These are phyloP conservation scores for Chloranthus sessilifolius DNA, from an alignment of 164 flowering plant species.

Conservation along the genomic window DNA sequence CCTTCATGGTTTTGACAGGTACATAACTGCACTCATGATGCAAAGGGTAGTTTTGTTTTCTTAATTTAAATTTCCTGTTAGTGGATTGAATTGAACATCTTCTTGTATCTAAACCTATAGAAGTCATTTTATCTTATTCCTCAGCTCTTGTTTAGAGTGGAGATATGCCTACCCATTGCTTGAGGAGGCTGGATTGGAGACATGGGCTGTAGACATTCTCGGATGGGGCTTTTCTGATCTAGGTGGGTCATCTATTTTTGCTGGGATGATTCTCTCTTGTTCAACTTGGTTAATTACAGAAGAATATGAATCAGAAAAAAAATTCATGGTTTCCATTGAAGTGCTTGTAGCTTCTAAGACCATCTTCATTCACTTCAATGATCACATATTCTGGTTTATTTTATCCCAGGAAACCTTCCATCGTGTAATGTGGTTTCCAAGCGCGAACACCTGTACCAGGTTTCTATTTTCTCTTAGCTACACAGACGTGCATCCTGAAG, in stretches of 20 bases:
- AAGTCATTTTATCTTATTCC: constrained; percentile 4
- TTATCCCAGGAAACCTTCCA: constrained; percentile 52
- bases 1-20: constrained; percentile 97
- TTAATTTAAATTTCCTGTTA: too few species aligned
- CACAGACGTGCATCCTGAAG: too few species aligned
- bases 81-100: not conserved
- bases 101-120: not conserved
- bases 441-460: constrained; percentile 92
- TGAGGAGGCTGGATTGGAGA: constrained; percentile 86
- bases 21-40: not conserved
- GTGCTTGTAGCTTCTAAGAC: not conserved
- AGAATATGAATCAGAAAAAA: too few species aligned
- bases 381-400: not conserved
- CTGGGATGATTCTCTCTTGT: not conserved
- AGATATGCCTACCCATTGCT: constrained; percentile 78
- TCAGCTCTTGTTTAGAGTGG: constrained; percentile 97
- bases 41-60: not conserved
- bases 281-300: not conserved
- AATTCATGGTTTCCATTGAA: not conserved
- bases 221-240: constrained; percentile 99
- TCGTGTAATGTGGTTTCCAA: constrained; percentile 72
- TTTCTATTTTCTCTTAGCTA: constrained; percentile 15
- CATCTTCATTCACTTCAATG: not conserved
- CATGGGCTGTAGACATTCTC: constrained; percentile 91
- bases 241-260: constrained; percentile 36